Conservation (phyloP, 192 early-diverging fungal genomes). For the Geranomyces variabilis region DNA sequence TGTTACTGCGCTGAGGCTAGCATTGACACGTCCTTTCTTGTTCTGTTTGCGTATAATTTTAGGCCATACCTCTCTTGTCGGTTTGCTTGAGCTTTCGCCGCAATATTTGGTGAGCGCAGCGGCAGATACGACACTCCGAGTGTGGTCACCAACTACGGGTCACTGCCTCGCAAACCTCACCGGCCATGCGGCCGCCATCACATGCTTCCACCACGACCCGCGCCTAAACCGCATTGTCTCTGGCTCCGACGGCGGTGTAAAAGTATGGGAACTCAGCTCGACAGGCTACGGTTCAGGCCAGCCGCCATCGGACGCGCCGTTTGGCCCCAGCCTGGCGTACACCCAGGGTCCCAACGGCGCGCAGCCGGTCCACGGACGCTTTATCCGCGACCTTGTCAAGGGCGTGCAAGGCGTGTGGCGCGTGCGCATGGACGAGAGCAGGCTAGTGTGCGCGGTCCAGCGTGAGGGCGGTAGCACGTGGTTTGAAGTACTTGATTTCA, state of each 20-base stretch:
- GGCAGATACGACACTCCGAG: conserved; percentile 89
- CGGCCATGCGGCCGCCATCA: conserved; percentile 89
- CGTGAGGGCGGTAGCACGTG: conserved; percentile 63
- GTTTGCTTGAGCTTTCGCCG: conserved; percentile 83
- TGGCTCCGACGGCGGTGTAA: conserved; percentile 91
- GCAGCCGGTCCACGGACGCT: conserved; percentile 63
- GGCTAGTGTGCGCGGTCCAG: conserved; percentile 71
- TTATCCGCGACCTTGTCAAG: conserved; percentile 80
- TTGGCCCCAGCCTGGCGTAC: conserved; percentile 27
- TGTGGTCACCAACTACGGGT: conserved; percentile 81
- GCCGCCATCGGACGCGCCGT: conserved; percentile 17
- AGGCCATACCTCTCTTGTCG: conserved; percentile 95
- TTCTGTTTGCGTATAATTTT: conserved; percentile 9
- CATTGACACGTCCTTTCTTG: neutral
- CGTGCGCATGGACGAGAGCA: conserved; percentile 83
- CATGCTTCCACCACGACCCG: conserved; percentile 96
- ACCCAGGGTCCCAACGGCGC: conserved; percentile 49
- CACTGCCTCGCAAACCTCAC: conserved; percentile 67
- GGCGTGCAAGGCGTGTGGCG: conserved; percentile 92
- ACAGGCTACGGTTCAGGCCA: conserved; percentile 41
- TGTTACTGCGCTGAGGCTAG: neutral
- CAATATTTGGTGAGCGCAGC: conserved; percentile 91
- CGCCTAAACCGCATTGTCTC: conserved; percentile 85
- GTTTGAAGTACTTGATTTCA: conserved; percentile 86
- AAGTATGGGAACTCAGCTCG: conserved; percentile 94